These are phyloP conservation scores for Hydrangea macrophylla DNA, from an alignment of 148 eudicot genomes.

Conservation along the genomic window DNA sequence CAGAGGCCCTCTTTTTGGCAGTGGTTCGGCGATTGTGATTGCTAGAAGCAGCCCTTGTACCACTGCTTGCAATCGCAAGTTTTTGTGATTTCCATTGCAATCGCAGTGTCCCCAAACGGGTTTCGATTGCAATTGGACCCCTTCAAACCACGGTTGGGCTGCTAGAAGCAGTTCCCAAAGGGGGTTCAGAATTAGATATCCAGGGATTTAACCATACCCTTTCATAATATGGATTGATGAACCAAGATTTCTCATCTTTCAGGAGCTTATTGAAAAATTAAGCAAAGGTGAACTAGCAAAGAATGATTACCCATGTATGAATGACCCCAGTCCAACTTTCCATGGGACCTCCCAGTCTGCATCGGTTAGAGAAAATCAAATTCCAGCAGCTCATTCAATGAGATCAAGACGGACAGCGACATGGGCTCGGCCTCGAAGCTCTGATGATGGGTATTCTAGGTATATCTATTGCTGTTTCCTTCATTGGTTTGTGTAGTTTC, in stretches of 20 bases:
- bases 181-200: no score
- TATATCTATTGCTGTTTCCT: slow-evolving; percentile 23
- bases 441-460: slow-evolving; percentile 99
- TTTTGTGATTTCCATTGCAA: no score
- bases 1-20: no score
- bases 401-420: slow-evolving; percentile 85
- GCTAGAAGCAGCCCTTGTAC: no score
- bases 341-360: slow-evolving; percentile 63
- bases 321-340: slow-evolving; percentile 84
- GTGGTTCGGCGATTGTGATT: no score
- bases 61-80: no score
- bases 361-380: slow-evolving; percentile 44
- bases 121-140: no score
- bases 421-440: slow-evolving; percentile 90
- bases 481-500: background rate
- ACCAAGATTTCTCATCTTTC: slow-evolving; percentile 21
- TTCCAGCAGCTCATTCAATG: slow-evolving; percentile 69
- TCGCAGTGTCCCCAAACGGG: no score
- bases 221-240: background rate
- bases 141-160: no score
- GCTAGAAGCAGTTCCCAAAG: no score
- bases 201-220: background rate
- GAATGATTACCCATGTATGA: slow-evolving; percentile 92
- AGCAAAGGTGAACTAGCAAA: slow-evolving; percentile 76
- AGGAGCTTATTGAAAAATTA: slow-evolving; percentile 92